These are phyloP conservation scores for Leccinum aurantiacum DNA, from an alignment of 768 basidiomycete species.

Conservation along the genomic window DNA sequence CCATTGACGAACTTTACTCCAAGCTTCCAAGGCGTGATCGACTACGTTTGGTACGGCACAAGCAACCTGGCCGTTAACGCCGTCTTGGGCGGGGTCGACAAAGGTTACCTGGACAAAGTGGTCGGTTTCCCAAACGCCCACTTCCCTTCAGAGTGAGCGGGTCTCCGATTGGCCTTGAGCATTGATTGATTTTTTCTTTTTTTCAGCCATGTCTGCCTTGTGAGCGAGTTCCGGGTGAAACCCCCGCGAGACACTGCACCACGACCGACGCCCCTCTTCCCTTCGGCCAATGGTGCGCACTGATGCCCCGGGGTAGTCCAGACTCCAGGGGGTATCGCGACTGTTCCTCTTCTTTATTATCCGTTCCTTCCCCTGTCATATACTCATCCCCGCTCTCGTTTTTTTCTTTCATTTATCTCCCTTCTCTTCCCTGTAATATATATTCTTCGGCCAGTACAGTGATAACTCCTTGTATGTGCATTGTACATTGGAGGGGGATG, in stretches of 20 bases:
- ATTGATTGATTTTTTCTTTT: constrained; percentile 13
- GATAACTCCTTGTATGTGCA: constrained; percentile 14
- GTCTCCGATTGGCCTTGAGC: constrained; percentile 5
- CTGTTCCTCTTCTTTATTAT: not conserved
- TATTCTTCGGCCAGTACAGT: constrained; percentile 27
- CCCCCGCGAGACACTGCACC: constrained; percentile 53
- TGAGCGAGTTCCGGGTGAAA: constrained; percentile 77
- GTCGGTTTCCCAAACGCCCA: constrained; percentile 98
- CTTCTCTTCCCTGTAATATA: constrained; percentile 27
- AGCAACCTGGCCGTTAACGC: constrained; percentile 73
- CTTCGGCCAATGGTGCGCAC: constrained; percentile 38
- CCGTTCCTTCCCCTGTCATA: not conserved
- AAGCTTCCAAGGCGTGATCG: constrained; percentile 81
- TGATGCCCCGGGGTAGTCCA: constrained; percentile 9
- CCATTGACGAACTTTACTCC: constrained; percentile 90
- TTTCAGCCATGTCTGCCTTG: constrained; percentile 68
- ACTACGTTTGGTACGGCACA: constrained; percentile 92
- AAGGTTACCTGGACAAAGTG: constrained; percentile 77
- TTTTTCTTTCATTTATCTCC: constrained; percentile 26
- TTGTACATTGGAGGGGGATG: constrained; percentile 22
- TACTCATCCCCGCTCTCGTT: constrained; percentile 11
- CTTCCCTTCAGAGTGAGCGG: constrained; percentile 92
- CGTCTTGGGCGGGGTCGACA: constrained; percentile 88
- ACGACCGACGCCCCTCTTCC: constrained; percentile 41
- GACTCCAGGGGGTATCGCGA: constrained; percentile 8